A percentile compares a stretch with the other conserved stretches of the same genome.
These are phyloP conservation scores for Symbiodinium pilosum DNA, from an alignment of 73 alveolate genomes.

Conservation along the genomic window DNA sequence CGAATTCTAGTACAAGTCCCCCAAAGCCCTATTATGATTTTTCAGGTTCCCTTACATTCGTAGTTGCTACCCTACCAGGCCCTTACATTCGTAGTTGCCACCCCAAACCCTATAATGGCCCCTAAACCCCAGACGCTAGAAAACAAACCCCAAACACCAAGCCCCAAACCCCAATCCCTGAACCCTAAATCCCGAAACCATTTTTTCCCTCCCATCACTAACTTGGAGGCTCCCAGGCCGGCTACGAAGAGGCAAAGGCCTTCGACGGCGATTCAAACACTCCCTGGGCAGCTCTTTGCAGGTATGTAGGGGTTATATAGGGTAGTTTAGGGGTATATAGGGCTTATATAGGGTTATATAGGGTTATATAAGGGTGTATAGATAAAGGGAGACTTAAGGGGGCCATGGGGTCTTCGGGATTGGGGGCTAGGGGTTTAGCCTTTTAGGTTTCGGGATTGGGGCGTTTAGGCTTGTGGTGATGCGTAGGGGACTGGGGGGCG, in stretches of 20 bases:
- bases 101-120: background rate
- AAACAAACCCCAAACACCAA: background rate
- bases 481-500: too few species aligned
- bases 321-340: too few species aligned
- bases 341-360: background rate
- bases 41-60: background rate
- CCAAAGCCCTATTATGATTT: background rate
- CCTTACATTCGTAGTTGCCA: background rate
- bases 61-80: background rate
- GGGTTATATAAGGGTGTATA: too few species aligned
- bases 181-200: background rate
- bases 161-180: background rate
- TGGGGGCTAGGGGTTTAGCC: too few species aligned
- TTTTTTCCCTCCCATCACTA: background rate
- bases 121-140: background rate
- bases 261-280: slow-evolving; percentile 26
- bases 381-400: too few species aligned
- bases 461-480: too few species aligned
- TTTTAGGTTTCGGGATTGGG: too few species aligned
- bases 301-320: background rate
- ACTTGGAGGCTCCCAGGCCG: background rate
- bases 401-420: too few species aligned
- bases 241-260: slow-evolving; percentile 58
- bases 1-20: background rate
- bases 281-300: slow-evolving; percentile 5